Percentiles rank a stretch among this genome's conserved stretches.
Evolutionary conservation across 441 rosid species (phyloP).

Genomic region (Erodium texanum): DNA sequence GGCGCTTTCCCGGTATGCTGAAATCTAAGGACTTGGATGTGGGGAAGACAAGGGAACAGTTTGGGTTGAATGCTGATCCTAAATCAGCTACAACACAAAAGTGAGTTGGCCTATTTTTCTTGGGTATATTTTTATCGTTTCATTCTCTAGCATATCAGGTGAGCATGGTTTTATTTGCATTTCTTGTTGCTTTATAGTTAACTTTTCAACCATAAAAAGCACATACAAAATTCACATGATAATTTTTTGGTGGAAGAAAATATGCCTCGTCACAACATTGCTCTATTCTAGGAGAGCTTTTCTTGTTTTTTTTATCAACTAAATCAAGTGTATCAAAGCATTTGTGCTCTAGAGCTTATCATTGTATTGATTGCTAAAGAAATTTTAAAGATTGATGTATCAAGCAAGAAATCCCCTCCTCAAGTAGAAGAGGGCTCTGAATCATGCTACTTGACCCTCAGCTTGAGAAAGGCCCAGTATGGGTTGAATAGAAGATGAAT

Average conservation of each 20-base stretch:
- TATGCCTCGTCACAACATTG: background rate
- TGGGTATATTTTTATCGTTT: background rate
- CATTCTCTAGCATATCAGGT: background rate
- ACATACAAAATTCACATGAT: background rate
- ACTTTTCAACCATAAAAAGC: background rate
- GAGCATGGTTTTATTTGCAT: background rate
- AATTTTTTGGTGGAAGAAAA: background rate
- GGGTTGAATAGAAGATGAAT: too few species aligned
- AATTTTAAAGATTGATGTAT: too few species aligned
- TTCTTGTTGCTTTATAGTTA: background rate
- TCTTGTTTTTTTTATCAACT: background rate
- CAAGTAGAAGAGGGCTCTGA: too few species aligned
- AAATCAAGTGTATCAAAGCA: too few species aligned
- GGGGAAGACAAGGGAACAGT: constrained; percentile 58
- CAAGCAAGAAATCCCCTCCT: too few species aligned
- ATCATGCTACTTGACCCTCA: too few species aligned
- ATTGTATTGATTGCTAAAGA: too few species aligned
- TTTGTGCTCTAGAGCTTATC: too few species aligned
- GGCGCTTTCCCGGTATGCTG: constrained; percentile 64
- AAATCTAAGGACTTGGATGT: constrained; percentile 76
- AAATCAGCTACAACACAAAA: background rate
- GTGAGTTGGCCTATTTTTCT: background rate
- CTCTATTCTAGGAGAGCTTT: background rate
- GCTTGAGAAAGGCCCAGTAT: too few species aligned
- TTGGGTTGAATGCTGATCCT: constrained; percentile 36